Conservation (phyloP, 176 grass and related monocot genomes). For the Avena eriantha region DNA sequence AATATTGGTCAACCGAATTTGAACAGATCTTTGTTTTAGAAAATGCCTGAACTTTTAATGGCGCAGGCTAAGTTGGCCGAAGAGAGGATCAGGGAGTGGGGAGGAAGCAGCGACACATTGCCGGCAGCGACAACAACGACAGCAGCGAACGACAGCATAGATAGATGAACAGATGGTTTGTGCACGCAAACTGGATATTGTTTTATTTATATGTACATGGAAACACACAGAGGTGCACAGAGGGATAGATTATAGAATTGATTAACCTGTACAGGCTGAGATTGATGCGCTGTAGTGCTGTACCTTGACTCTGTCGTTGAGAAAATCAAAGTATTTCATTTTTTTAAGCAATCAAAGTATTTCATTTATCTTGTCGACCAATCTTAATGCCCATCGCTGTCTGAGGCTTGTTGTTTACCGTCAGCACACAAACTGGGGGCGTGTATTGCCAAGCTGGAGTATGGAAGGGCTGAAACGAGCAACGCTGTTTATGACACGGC, state of each 20-base stretch:
- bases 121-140: slow-evolving; percentile 18
- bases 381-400: background rate
- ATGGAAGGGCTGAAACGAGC: background rate
- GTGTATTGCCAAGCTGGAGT: background rate
- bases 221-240: background rate
- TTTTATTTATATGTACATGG: slow-evolving; percentile 21
- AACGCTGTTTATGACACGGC: background rate
- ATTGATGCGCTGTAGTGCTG: background rate
- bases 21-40: background rate
- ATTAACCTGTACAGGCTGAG: slow-evolving; percentile 46
- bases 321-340: background rate
- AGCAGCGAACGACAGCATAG: background rate
- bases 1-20: background rate
- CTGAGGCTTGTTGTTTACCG: background rate
- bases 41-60: background rate
- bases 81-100: slow-evolving; percentile 70
- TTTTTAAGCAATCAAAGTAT: background rate
- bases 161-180: background rate
- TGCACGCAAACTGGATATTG: background rate
- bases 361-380: background rate
- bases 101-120: slow-evolving; percentile 51
- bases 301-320: background rate
- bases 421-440: background rate
- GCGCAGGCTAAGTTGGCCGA: slow-evolving; percentile 64
- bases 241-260: slow-evolving; percentile 28